These are phyloP conservation scores for Colletotrichum sublineola DNA, from an alignment of 2,329 filamentous ascomycete genomes.

Conservation along the genomic window DNA sequence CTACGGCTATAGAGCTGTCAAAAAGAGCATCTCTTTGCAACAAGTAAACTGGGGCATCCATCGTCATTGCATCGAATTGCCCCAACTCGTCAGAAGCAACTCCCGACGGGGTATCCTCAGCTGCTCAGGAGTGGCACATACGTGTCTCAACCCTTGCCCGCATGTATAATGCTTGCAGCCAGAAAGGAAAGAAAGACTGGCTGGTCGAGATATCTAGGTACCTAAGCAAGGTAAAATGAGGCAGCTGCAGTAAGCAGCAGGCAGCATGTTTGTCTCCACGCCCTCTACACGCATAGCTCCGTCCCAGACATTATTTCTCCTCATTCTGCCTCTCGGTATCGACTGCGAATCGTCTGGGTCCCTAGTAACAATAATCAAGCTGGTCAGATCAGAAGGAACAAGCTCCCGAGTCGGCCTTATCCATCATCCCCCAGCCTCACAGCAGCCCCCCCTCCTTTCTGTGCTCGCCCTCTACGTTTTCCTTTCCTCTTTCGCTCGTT, in stretches of 20 bases:
- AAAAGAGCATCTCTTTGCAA: neutral
- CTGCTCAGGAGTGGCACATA: constrained; percentile 5
- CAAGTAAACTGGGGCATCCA: neutral
- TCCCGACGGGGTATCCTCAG: neutral
- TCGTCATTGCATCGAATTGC: neutral
- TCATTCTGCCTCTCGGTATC: constrained; percentile 25
- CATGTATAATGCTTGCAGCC: constrained; percentile 2
- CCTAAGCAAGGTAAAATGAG: neutral
- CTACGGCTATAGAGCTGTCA: neutral
- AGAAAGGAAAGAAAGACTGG: constrained; percentile 8
- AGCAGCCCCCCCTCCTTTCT: too few species aligned
- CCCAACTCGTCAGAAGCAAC: neutral
- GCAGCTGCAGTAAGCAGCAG: neutral
- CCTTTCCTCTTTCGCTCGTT: constrained; percentile 3
- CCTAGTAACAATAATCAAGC: neutral
- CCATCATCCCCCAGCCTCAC: constrained; percentile 21
- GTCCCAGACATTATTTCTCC: neutral
- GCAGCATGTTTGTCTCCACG: constrained; percentile 26
- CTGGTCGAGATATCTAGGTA: neutral
- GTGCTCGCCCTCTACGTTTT: neutral
- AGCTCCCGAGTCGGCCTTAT: neutral
- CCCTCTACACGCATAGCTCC: constrained; percentile 22
- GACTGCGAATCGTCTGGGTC: constrained; percentile 9
- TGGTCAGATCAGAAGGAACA: constrained; percentile 1
- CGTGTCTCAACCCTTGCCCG: neutral